Evolutionary conservation across 78 protist species (phyloP).

Genomic region (Dictyostelium discoideum): dicty_2.7 NC_007091.3:2232001-2232500

Average conservation of each 20-base stretch:
- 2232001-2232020: constrained; percentile 75
- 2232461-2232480: constrained; percentile 80
- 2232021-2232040: constrained; percentile 60
- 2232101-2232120: constrained; percentile 87
- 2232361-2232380: constrained; percentile 81
- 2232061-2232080: constrained; percentile 93
- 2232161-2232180: constrained; percentile 59
- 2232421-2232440: constrained; percentile 4
- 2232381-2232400: constrained; percentile 24
- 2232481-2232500: constrained; percentile 78
- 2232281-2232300: constrained; percentile 83
- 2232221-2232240: constrained; percentile 92
- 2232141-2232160: constrained; percentile 27
- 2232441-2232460: constrained; percentile 65
- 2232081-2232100: constrained; percentile 88
- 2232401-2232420: constrained; percentile 29
- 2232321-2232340: constrained; percentile 84
- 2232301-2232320: constrained; percentile 83
- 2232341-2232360: constrained; percentile 69
- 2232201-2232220: constrained; percentile 89
- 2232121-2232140: constrained; percentile 59
- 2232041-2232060: constrained; percentile 87
- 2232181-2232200: constrained; percentile 86
- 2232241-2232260: constrained; percentile 91
- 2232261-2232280: constrained; percentile 85